Percentiles rank a stretch among this genome's conserved stretches.
phyloP scores from a whole-genome alignment of 352 stramenopile genomes.

The Peronospora belbahrii region DNA sequence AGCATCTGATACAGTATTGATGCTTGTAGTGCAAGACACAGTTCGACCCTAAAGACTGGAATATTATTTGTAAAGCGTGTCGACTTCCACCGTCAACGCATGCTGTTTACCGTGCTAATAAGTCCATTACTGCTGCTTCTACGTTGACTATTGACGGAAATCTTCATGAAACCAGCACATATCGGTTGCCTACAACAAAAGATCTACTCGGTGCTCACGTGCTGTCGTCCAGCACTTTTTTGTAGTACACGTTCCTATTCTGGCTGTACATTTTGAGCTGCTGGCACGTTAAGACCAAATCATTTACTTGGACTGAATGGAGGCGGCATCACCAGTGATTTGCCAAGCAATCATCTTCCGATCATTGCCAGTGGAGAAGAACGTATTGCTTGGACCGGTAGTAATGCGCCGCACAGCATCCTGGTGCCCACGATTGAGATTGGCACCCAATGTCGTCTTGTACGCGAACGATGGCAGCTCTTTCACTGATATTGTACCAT shows the following conservation, averaged over 20 bases:
- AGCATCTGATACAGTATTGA: no score
- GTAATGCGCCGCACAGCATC: slow-evolving; percentile 74
- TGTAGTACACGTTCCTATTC: slow-evolving; percentile 2
- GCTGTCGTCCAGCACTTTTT: slow-evolving; percentile 10
- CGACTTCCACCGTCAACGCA: slow-evolving; percentile 19
- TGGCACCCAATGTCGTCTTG: slow-evolving; percentile 60
- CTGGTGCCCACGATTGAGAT: slow-evolving; percentile 58
- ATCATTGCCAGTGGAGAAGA: slow-evolving; percentile 76
- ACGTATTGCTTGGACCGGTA: slow-evolving; percentile 67
- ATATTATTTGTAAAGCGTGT: slow-evolving; percentile 19
- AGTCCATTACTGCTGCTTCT: slow-evolving; percentile 15
- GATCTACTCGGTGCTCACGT: slow-evolving; percentile 1
- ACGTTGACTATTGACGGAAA: slow-evolving; percentile 13
- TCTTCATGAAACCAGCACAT: not conserved
- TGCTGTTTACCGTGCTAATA: slow-evolving; percentile 19
- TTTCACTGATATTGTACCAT: slow-evolving; percentile 75
- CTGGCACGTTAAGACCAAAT: slow-evolving; percentile 5
- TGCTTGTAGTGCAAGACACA: no score
- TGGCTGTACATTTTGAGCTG: slow-evolving; percentile 14
- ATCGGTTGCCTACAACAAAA: not conserved
- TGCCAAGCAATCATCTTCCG: slow-evolving; percentile 82
- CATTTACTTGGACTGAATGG: slow-evolving; percentile 55
- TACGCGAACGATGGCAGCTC: slow-evolving; percentile 80
- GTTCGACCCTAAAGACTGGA: slow-evolving; percentile 24
- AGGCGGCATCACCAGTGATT: slow-evolving; percentile 63